Conservation (phyloP, 192 early-diverging fungal species). For the Backusella australiensis region DNA sequence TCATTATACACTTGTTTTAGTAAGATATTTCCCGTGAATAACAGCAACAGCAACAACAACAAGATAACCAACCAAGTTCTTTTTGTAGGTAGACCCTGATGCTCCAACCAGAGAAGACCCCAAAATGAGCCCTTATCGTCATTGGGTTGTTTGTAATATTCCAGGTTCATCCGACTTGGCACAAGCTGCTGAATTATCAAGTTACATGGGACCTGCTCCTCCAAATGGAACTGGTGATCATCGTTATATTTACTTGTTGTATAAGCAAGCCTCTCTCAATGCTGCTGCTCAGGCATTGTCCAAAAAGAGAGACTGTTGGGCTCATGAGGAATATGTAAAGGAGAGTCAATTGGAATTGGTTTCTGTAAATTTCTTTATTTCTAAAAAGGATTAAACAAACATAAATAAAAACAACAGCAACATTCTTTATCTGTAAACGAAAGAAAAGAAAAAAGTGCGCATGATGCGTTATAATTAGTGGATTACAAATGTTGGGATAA, state of each 20-base stretch:
- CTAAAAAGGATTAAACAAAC: neutral
- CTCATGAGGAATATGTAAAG: constrained; percentile 27
- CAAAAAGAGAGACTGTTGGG: constrained; percentile 28
- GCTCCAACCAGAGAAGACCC: constrained; percentile 47
- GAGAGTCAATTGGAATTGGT: constrained; percentile 44
- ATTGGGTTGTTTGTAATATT: constrained; percentile 56
- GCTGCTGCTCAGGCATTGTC: constrained; percentile 23
- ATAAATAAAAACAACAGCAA: neutral
- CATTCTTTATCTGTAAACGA: neutral
- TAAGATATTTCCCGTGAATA: neutral
- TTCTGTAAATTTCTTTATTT: constrained; percentile 48
- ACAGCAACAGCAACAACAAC: neutral
- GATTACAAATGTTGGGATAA: neutral
- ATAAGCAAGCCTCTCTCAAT: constrained; percentile 39
- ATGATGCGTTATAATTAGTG: neutral
- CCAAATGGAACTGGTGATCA: constrained; percentile 51
- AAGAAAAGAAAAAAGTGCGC: neutral
- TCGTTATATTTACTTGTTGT: constrained; percentile 58
- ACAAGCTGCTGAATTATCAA: constrained; percentile 18
- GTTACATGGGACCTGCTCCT: constrained; percentile 52
- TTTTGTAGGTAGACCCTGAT: constrained; percentile 53
- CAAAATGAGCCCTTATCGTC: constrained; percentile 48
- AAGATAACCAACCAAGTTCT: neutral
- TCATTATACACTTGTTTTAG: constrained; percentile 29
- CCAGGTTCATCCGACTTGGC: constrained; percentile 23